Evolutionary conservation across 345 rosid genomes (phyloP), one percentile per base, ranked within the genome.

Genomic region (Murraya koenigii): DNA sequence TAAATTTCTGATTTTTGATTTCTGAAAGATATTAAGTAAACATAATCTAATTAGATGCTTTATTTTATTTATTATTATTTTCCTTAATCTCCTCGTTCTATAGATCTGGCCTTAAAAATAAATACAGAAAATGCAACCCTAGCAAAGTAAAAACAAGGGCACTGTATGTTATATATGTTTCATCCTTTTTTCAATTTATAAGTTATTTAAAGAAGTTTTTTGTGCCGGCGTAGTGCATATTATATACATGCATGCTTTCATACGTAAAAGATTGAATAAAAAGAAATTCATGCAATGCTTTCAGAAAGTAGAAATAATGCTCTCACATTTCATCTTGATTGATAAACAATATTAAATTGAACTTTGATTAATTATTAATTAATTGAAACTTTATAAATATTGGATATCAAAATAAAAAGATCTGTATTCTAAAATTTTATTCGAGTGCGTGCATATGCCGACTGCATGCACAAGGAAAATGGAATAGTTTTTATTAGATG

Each of bases 201-300:
- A 62, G 2, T 7, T 6, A 11, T 26, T 62, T 26, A 15, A 62
- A 26, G 9, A 62, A 62, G 19, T 5, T 11, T 11, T 28, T 62
- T 30, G 22, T 6, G 17, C 7, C 36, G 20, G 13, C 36, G 30
- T 28, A 1, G 15, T 11, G 28, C 32, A 10, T 10, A 28, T 14
- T 28, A 26, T 11, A 22, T 52, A 35, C 75, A n/a, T 55, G 75
- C 75, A 71, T 55, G 75, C 49, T 38, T 55, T 59, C 17, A 25
- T 38, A 25, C 35, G 54, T 36, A 72, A 33, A 38, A 72, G n/a
- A 58, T 10, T 7, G 56, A 49, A 70, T 47, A 6, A 32, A 17
- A 55, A 4, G 28, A 25, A 47, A 68, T 39, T 25, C 55, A 41
- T 25, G 20, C n/a, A 39, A 41, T 44, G 35, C 8, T 19, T 69